Evolutionary conservation across 805 yeast species (phyloP).

Genomic region (Lachancea meyersii): DNA sequence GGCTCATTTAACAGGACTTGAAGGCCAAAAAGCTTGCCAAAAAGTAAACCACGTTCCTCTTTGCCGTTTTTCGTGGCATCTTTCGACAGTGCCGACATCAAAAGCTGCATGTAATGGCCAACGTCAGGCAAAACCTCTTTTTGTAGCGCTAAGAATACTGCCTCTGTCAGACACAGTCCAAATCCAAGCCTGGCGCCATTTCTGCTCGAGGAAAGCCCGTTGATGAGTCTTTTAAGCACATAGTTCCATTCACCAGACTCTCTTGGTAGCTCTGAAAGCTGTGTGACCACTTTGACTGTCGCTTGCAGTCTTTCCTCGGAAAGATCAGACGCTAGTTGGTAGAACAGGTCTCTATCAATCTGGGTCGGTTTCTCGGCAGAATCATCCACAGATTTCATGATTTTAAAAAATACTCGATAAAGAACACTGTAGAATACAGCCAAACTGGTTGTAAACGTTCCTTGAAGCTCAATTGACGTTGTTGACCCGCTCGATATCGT

Average conservation of each 20-base stretch:
- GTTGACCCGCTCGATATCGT: too few relatives aligned
- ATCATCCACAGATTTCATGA: neutral
- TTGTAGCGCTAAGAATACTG: conserved; percentile 35
- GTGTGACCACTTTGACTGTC: conserved; percentile 59
- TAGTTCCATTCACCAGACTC: conserved; percentile 66
- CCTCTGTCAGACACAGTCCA: conserved; percentile 79
- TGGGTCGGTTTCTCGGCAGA: conserved; percentile 6
- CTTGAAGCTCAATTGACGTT: too few relatives aligned
- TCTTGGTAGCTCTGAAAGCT: conserved; percentile 41
- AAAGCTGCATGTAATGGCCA: conserved; percentile 19
- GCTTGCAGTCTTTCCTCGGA: conserved; percentile 66
- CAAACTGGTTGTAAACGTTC: too few relatives aligned
- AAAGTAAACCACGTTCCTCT: conserved; percentile 70
- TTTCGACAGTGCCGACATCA: conserved; percentile 32
- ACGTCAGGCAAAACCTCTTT: conserved; percentile 19
- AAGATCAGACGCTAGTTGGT: conserved; percentile 68
- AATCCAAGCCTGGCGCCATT: conserved; percentile 84
- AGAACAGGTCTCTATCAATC: conserved; percentile 71
- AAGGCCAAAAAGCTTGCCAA: conserved; percentile 81
- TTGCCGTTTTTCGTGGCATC: conserved; percentile 56
- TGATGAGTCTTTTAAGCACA: conserved; percentile 69
- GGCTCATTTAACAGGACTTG: conserved; percentile 63
- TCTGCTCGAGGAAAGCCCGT: conserved; percentile 75
- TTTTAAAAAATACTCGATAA: neutral
- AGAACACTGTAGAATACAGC: neutral